These are phyloP conservation scores for Penicillium griseofulvum DNA, from an alignment of 2,329 filamentous ascomycete species.

Conservation along the genomic window DNA sequence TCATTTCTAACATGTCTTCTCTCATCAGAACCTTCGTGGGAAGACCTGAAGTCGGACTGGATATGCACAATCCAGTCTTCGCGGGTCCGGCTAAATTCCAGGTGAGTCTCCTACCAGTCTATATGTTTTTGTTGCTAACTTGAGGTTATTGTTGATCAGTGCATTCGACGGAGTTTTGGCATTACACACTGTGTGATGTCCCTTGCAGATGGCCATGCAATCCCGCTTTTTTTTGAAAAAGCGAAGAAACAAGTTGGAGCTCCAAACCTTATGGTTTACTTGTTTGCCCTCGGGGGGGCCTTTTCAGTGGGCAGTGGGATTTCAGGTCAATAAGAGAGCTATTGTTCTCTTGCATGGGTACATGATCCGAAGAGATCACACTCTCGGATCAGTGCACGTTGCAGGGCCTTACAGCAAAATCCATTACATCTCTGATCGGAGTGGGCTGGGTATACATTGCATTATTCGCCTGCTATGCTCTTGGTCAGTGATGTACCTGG, in stretches of 20 bases:
- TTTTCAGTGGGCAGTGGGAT: background rate
- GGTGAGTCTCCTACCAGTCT: background rate
- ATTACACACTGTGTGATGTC: background rate
- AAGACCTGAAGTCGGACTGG: background rate
- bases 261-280: background rate
- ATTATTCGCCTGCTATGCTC: background rate
- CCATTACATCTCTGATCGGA: background rate
- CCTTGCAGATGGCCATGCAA: background rate
- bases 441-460: background rate
- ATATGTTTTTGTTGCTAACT: background rate
- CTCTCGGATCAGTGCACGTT: background rate
- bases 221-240: background rate
- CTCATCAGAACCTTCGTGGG: background rate
- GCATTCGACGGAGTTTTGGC: background rate
- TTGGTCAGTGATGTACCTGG: background rate
- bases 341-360: background rate
- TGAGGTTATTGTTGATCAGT: background rate
- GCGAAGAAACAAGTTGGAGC: background rate
- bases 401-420: background rate
- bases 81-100: background rate
- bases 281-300: background rate
- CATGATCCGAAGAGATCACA: background rate
- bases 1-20: background rate
- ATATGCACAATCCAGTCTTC: background rate
- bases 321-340: background rate